Base-by-base conservation (phyloP, 371 early-diverging fungal genomes). In the Mortierella sp. region DNA sequence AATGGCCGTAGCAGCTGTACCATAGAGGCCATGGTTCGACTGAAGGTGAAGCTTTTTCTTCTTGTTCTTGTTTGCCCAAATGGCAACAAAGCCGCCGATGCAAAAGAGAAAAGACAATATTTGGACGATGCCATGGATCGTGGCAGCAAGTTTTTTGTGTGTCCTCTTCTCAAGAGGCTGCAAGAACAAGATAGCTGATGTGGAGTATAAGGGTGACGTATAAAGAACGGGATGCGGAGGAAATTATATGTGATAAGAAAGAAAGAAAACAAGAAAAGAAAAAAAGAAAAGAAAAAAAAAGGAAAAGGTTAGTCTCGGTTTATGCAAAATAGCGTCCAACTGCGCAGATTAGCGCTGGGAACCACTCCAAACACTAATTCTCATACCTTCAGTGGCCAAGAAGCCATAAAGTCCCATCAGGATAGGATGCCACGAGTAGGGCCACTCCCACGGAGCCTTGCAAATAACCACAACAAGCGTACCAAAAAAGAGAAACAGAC, bases 361-460 rank as follows among this genome's bases (percentile, higher is more conserved):
- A 12, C 26, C 2, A 55, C 3, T 23, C 2, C 53, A 25, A 26
- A 55, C 4, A 11, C 9, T 57, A 29, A 18, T 2, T 9, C n/a
- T 57, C 25, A 28, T 63, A 79, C 79, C 79, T 72, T 79, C 72
- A 2, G 79, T 79, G 16, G 79, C 65, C 23, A 79, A 44, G 46
- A 79, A 72, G 4, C 79, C 79, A n/a, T 72, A 79, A 19, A 79
- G 69, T 9, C 79, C 73, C 79, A 79, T 79, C 43, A 57, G 66
- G 47, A 79, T 79, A n/a, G 79, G 79, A n/a, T 79, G 79, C 79
- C 79, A 79, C 19, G 79, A 66, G 46, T 72, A 79, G 1, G 79
- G 79, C 29, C 68, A 72, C 14, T 62, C 79, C 79, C 79, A 79
- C 1, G 72, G 73, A 4, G 79, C 79, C 59, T 79, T 79, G 52